Base-by-base conservation (phyloP, 768 basidiomycete species). In the Suillus subalutaceus region DNA sequence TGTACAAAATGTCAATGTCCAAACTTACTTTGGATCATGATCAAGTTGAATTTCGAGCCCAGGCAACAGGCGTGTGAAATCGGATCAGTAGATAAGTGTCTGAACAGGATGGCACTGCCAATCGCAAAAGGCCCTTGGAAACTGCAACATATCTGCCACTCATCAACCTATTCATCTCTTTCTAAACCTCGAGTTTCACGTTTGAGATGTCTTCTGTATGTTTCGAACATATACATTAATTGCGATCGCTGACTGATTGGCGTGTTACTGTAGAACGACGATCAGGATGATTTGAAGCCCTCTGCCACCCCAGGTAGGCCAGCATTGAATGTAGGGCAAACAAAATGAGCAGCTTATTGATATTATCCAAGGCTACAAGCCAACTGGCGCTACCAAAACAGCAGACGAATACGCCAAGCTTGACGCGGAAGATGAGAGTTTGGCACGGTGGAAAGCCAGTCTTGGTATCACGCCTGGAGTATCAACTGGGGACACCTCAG, bases 401-500 rank as follows among this genome's bases (percentile, higher is more conserved):
- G 80, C 91, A 15, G 93, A 93, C 32, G 93, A 96, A 76, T 93
- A 94, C 55, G 91, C 93, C 32, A 79, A 89, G 46, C 86, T 97
- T 53, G 96, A 97, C 79, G 89, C 91, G 38, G 84, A 92, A 67
- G 96, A 98, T 76, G 96, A 97, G 79, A 94, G 93, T 77, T 85
- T 99, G 72, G 89, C 91, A 40, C 89, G 94, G 69, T 99, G 97
- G 97, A 99, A 99, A 77, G 94, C 93, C 46, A 94, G 90, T 63
- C 84, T 99, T 35, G 97, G 97, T 63, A 88, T 98, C 67, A 84
- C 86, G 62, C 84, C 87, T 41, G 88, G 85, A 37, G 81, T 75
- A 23, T 35, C 74, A 5, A 37, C 59, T 16, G 79, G 74, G 23
- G 73, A 80, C 65, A 75, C 81, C 16, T 78, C 67, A 70, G 87